A percentile compares a stretch with the other conserved stretches of the same genome.
phyloP scores from a whole-genome alignment of 2,329 filamentous ascomycete species.

The Sarocladium oryzae region DNA sequence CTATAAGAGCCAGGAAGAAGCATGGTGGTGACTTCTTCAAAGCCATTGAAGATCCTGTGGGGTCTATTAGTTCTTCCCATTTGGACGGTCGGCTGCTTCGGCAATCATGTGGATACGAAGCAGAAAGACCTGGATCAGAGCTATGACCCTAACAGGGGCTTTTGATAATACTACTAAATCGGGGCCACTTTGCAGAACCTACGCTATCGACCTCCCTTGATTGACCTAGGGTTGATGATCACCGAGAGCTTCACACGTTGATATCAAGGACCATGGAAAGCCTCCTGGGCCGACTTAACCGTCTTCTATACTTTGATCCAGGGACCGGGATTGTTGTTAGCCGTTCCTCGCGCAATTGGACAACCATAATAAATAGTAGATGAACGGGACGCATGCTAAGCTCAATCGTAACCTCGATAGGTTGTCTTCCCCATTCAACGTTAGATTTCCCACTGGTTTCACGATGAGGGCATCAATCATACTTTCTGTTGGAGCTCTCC shows the following conservation, averaged over 20 bases:
- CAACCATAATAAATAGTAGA: neutral
- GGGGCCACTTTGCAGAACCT: neutral
- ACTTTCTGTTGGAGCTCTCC: neutral
- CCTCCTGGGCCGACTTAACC: slow-evolving; percentile 2
- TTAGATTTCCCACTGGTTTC: neutral
- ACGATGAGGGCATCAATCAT: neutral
- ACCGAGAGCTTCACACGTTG: neutral
- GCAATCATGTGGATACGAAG: too few species aligned
- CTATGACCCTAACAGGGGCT: too few species aligned
- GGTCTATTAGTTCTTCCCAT: too few species aligned
- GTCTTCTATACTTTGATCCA: neutral
- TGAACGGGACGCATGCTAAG: neutral
- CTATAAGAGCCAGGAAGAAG: too few species aligned
- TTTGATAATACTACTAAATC: too few species aligned
- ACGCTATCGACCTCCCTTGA: neutral
- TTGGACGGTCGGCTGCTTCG: too few species aligned
- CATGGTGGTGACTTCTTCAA: too few species aligned
- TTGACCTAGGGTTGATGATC: neutral
- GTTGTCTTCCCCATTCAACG: neutral
- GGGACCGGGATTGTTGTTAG: neutral
- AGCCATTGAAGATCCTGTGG: too few species aligned
- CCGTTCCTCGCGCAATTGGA: neutral
- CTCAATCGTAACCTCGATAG: neutral
- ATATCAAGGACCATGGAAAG: neutral
- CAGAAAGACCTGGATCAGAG: too few species aligned